These are phyloP conservation scores for Colletotrichum australisinense DNA, from an alignment of 2,329 filamentous ascomycete genomes.

Conservation along the genomic window DNA sequence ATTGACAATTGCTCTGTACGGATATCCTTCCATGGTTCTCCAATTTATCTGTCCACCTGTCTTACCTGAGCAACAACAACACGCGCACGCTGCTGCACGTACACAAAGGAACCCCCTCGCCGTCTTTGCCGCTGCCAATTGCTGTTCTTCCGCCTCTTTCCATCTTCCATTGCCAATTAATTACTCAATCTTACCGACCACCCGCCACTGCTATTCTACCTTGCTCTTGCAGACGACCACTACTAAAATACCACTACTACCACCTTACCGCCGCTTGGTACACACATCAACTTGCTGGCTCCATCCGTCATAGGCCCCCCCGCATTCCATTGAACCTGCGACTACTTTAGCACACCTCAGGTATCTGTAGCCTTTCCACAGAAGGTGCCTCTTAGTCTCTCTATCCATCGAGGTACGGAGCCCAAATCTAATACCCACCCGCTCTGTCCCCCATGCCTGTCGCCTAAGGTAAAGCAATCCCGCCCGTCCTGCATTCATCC, in stretches of 20 bases:
- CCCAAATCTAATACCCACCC: constrained; percentile 17
- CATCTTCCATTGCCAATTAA: not conserved
- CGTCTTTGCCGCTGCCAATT: constrained; percentile 1
- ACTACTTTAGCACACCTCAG: not conserved
- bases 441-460: constrained; percentile 24
- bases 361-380: not conserved
- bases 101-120: constrained; percentile 3
- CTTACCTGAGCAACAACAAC: constrained; percentile 8
- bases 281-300: not conserved
- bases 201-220: not conserved
- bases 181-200: not conserved
- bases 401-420: constrained; percentile 26
- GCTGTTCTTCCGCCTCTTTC: constrained; percentile 11
- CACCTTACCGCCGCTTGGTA: not conserved
- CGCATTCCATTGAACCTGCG: constrained; percentile 18
- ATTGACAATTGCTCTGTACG: not conserved
- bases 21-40: not conserved
- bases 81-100: not conserved
- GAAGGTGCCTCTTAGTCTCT: not conserved
- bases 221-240: not conserved
- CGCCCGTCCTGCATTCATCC: constrained; percentile 27
- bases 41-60: not conserved
- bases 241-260: too few relatives aligned
- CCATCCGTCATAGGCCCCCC: constrained; percentile 8
- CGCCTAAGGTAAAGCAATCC: constrained; percentile 20